A percentile compares a stretch with the other conserved stretches of the same genome.
Evolutionary conservation across 2,329 filamentous ascomycete species (phyloP).

Genomic region (Blastomyces silverae): DNA sequence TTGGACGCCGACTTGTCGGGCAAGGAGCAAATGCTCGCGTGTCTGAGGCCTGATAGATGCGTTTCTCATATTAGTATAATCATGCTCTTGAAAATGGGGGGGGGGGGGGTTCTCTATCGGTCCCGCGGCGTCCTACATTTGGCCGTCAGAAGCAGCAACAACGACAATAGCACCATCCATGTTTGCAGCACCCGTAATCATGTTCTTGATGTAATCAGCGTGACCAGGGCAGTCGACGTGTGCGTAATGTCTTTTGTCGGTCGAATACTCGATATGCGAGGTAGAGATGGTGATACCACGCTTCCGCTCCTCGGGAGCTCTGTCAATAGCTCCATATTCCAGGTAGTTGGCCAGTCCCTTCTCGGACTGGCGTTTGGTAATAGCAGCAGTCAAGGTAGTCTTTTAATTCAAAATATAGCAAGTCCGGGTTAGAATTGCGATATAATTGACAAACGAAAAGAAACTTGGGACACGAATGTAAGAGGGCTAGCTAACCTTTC

Average conservation of each 20-base stretch:
- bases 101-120: not conserved
- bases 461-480: conserved; percentile 12
- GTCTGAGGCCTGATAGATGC: conserved; percentile 67
- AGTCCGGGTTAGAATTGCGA: conserved; percentile 19
- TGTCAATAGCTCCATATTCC: conserved; percentile 97
- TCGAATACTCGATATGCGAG: conserved; percentile 97
- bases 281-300: conserved; percentile 99
- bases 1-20: conserved; percentile 96
- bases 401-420: conserved; percentile 37
- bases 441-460: not conserved
- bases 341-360: conserved; percentile 93
- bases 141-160: conserved; percentile 94
- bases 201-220: conserved; percentile 99
- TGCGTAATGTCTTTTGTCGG: conserved; percentile 90
- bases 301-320: conserved; percentile 98
- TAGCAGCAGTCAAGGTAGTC: conserved; percentile 97
- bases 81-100: not conserved
- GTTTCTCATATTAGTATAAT: conserved; percentile 14
- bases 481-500: conserved; percentile 60
- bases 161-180: conserved; percentile 99
- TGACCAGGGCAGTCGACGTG: conserved; percentile 99
- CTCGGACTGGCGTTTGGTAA: conserved; percentile 94
- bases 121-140: conserved; percentile 59
- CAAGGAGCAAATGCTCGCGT: conserved; percentile 93
- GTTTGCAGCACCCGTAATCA: conserved; percentile 99